These are phyloP conservation scores for Alternaria sp. DNA, from an alignment of 2,329 filamentous ascomycete species.

Conservation along the genomic window DNA sequence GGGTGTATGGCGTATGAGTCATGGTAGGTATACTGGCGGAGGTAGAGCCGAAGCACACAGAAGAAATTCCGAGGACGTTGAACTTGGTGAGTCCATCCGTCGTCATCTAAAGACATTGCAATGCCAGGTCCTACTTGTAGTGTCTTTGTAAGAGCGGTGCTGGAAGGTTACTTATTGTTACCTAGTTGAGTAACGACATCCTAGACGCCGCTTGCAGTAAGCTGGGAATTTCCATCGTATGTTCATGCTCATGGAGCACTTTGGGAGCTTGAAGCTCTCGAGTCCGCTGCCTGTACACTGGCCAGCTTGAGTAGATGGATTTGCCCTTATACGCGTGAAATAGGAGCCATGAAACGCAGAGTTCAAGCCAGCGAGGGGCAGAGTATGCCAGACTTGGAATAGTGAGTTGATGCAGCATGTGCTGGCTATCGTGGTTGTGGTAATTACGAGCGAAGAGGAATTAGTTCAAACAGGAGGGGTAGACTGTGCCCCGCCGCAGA, in stretches of 20 bases:
- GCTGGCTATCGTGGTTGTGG: neutral
- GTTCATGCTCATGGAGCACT: fast-evolving
- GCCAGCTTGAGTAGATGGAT: neutral
- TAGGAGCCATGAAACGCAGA: neutral
- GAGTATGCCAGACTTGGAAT: neutral
- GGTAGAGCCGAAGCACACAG: neutral
- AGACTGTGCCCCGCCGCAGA: neutral
- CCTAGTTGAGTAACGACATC: neutral
- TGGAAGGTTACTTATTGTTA: neutral
- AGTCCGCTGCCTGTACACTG: neutral
- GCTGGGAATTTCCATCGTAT: fast-evolving
- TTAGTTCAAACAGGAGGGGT: neutral
- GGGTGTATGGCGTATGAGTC: neutral
- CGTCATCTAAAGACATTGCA: neutral
- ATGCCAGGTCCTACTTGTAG: neutral
- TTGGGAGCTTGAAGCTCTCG: neutral
- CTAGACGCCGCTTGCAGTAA: neutral
- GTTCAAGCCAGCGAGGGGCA: neutral
- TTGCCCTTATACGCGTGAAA: neutral
- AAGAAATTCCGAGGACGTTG: no score
- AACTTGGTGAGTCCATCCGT: neutral
- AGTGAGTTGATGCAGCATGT: neutral
- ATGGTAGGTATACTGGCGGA: neutral
- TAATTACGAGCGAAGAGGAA: neutral
- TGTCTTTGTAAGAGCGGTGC: neutral